Evolutionary conservation across 371 early-diverging fungal species (phyloP), one percentile per base, ranked within the genome.

Genomic region (Apophysomyces variabilis): DNA sequence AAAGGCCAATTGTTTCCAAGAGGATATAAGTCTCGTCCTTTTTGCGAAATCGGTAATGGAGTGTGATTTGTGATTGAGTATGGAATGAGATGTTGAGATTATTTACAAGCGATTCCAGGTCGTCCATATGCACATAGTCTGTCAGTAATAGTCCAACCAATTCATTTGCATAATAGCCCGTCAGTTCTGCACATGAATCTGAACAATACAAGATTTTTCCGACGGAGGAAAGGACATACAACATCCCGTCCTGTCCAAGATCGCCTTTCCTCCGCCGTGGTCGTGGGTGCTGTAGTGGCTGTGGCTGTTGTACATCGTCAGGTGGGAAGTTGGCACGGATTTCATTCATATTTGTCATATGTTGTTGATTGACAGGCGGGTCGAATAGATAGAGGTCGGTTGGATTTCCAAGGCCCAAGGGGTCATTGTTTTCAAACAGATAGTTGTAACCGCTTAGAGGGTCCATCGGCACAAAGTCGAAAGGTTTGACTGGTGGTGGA

Each of bases 131-230:
- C 6, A 89, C 61, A 69, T 86, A 85, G 38, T 87, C 86, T 35
- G 79, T 75, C 18, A 91, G 57, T 9, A 73, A 70, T 7, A 78
- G 75, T 5, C 86, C 87, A 1, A 85, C 73, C 21, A 89, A 68
- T 47, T 90, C 89, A n/a, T 84, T 84, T 0, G 85, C 82, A 7
- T 80, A 60, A 65, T 85, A 87, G 0, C 88, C 88, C n/a, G 88
- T 79, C 38, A 84, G 65, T 56, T 84, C 78, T 21, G 69, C 46
- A 1, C 80, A 82, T 0, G 89, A 86, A 5, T 87, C 86, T 16
- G 87, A 85, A 58, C 85, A 84, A 67, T 82, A 88, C 45, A 87
- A 50, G 38, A 90, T 77, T 57, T 76, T 79, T 18, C 85, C 87
- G 11, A 74, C 62, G 0, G 87, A 84, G 14, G 84, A 80, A 8